Base-by-base conservation (phyloP, 352 stramenopile species). In the Globisporangium recalcitrans region DNA sequence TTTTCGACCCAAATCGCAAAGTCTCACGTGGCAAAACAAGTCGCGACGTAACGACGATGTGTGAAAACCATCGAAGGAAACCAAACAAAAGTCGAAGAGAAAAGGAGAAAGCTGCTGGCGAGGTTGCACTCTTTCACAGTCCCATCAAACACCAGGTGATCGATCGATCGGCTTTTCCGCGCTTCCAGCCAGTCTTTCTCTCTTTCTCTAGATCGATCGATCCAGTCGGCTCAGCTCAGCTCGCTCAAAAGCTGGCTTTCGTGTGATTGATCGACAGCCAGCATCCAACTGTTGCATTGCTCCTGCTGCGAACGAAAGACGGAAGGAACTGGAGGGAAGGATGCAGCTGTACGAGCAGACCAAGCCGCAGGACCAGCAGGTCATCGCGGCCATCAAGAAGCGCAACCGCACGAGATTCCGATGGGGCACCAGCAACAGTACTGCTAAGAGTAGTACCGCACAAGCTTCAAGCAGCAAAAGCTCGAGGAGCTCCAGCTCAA, bases 331-430 rank as follows among this genome's bases (percentile, higher is more conserved):
- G n/a, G n/a, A n/a, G 10, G 14, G 3, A 46, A 65, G 54, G 42
- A 42, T 68, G 19, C 55, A n/a, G 5, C 49, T 32, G 21, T 64
- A 68, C 38, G 62, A 68, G 34, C 32, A 44, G 56, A 68, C 62
- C 36, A 68, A 64, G 40, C 58, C 62, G 14, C 22, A 26, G n/a
- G 62, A 68, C 29, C 56, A 58, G 34, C 55, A 63, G 58, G 47
- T 49, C 21, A 21, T 19, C 14, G 44, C 63, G 11, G 54, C 63
- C 6, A 42, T 66, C 58, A 67, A 46, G 42, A 55, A 66, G 40
- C 59, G 58, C 49, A 57, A 55, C 7, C 58, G 63, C 31, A 63
- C 49, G 16, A 64, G 59, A 31, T 63, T 64, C 38, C 53, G 47
- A 19, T 64, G 60, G 60, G 51, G 59, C 22, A 47, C 34, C 21